Percentiles rank a stretch among this genome's conserved stretches.
Evolutionary conservation across 1,284 basidiomycete genomes (phyloP).

Genomic region (Ganoderma boninense): DNA sequence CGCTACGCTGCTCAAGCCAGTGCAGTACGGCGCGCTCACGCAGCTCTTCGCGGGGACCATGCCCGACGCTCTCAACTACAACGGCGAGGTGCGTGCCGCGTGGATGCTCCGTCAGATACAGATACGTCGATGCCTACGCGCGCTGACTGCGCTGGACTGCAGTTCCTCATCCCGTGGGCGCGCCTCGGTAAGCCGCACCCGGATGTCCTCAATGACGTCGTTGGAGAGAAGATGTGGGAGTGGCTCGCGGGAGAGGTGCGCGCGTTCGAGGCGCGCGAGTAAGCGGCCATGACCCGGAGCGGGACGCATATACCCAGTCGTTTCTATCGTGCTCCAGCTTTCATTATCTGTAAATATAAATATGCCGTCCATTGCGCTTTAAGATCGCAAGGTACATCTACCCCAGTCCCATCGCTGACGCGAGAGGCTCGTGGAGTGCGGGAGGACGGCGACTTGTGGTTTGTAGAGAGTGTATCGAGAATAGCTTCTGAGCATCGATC

Average conservation of each 20-base stretch:
- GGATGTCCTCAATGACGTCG: constrained; percentile 40
- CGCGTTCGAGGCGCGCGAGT: neutral
- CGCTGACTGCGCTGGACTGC: neutral
- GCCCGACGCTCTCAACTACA: constrained; percentile 49
- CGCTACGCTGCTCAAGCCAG: neutral
- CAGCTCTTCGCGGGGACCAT: constrained; percentile 41
- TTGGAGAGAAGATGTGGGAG: constrained; percentile 48
- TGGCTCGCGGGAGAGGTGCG: constrained; percentile 50
- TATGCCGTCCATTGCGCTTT: no score
- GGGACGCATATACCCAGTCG: neutral
- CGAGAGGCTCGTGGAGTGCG: no score
- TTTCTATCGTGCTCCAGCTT: no score
- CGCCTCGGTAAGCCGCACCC: constrained; percentile 41
- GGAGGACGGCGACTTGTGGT: no score
- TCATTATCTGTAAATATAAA: neutral
- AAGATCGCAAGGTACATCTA: no score
- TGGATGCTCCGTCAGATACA: neutral
- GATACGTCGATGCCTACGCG: neutral
- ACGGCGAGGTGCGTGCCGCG: constrained; percentile 54
- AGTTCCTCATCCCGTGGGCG: constrained; percentile 58
- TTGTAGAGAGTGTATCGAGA: no score
- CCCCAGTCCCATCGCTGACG: no score
- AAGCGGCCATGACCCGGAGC: no score
- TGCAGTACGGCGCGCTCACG: neutral
- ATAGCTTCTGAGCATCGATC: no score